Conservation (phyloP, 257 asterid species). For the Petunia secreta region DNA sequence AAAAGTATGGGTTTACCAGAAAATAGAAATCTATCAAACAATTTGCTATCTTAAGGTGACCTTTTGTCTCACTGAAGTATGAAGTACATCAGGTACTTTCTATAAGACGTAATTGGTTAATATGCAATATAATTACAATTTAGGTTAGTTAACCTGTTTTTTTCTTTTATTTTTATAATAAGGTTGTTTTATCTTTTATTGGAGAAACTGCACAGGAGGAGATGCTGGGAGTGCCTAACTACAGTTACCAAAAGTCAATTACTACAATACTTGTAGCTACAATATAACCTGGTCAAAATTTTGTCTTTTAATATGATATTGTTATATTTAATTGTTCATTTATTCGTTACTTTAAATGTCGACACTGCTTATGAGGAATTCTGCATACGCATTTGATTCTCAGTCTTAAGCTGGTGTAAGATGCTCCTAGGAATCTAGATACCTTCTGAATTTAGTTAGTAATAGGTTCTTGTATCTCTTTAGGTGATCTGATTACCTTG, state of each 20-base stretch:
- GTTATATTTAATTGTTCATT: no score
- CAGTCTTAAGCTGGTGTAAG: neutral
- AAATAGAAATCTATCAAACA: neutral
- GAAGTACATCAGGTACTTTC: neutral
- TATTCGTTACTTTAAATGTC: no score
- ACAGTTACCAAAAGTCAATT: neutral
- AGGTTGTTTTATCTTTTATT: slow-evolving; percentile 9
- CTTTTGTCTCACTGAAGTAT: slow-evolving; percentile 10
- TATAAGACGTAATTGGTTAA: neutral
- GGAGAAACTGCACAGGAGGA: neutral
- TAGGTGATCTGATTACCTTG: neutral
- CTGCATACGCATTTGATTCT: no score
- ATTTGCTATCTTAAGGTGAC: neutral
- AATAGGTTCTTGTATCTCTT: neutral
- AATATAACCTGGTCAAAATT: no score
- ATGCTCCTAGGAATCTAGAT: neutral
- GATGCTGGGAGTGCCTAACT: neutral
- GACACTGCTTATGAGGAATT: no score
- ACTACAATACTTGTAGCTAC: neutral
- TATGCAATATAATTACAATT: neutral
- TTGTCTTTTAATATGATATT: no score
- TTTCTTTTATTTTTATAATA: neutral
- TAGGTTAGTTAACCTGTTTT: neutral
- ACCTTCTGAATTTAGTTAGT: neutral
- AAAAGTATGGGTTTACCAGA: neutral